Evolutionary conservation across 352 stramenopile species (phyloP).

Genomic region (Phytophthora fragariaefolia): DNA sequence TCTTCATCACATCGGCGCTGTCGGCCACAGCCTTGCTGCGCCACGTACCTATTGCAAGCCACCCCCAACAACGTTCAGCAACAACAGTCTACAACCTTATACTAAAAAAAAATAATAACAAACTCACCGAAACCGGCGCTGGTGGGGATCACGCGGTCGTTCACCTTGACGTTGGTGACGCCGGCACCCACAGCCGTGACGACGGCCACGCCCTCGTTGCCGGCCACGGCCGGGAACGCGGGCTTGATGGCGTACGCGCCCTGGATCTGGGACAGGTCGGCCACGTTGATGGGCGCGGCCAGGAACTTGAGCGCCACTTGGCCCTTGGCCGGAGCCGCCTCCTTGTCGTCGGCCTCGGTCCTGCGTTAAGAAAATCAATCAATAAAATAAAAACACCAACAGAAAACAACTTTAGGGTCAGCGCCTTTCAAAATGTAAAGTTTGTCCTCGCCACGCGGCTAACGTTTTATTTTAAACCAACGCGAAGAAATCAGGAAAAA

Average conservation of each 20-base stretch:
- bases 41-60: constrained; percentile 56
- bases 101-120: neutral
- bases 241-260: constrained; percentile 84
- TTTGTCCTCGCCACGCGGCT: no score
- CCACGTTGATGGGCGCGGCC: constrained; percentile 89
- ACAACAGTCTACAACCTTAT: neutral
- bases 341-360: constrained; percentile 72
- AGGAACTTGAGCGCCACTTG: constrained; percentile 91
- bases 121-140: constrained; percentile 62
- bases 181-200: constrained; percentile 83
- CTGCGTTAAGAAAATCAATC: constrained; percentile 35
- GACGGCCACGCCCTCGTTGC: constrained; percentile 88
- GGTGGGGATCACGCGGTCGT: constrained; percentile 87
- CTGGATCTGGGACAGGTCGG: constrained; percentile 90
- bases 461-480: no score
- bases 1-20: constrained; percentile 69
- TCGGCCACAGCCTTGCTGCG: constrained; percentile 72
- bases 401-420: no score
- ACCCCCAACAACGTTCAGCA: constrained; percentile 10
- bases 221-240: constrained; percentile 77
- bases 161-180: constrained; percentile 86
- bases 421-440: no score
- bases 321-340: constrained; percentile 47
- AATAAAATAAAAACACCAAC: constrained; percentile 2
- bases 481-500: neutral